Percentiles rank a stretch among this genome's conserved stretches.
Conservation (phyloP, 768 basidiomycete species). For the Aureoboletus auriporus region DNA sequence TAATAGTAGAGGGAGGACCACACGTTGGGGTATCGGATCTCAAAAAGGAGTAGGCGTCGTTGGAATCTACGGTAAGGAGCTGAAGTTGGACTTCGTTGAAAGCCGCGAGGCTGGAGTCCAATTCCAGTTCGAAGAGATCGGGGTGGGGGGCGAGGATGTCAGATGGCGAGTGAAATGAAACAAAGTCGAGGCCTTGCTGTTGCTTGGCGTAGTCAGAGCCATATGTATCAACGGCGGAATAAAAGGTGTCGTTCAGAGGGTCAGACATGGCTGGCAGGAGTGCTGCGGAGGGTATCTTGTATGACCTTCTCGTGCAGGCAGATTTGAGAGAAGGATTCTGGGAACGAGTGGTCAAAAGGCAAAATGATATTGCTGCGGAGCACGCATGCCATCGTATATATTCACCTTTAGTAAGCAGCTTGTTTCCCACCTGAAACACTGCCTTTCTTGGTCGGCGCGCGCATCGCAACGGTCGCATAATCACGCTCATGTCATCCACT, state of each 20-base stretch:
- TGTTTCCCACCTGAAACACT: constrained; percentile 29
- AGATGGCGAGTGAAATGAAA: constrained; percentile 62
- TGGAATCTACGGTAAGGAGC: constrained; percentile 59
- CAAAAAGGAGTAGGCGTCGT: constrained; percentile 61
- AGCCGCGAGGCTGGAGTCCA: constrained; percentile 66
- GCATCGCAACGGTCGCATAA: constrained; percentile 2
- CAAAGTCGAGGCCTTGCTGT: constrained; percentile 54
- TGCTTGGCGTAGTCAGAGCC: constrained; percentile 37
- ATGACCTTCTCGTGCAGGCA: constrained; percentile 8
- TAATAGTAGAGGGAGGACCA: constrained; percentile 75
- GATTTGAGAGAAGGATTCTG: not conserved
- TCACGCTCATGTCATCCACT: constrained; percentile 12
- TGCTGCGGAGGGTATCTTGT: constrained; percentile 24
- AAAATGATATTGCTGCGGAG: constrained; percentile 27
- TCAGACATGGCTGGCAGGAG: constrained; percentile 27
- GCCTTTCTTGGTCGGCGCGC: constrained; percentile 22
- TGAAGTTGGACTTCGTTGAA: constrained; percentile 62
- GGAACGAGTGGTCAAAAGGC: constrained; percentile 2
- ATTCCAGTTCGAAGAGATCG: constrained; percentile 80
- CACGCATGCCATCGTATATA: constrained; percentile 33
- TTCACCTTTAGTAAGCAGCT: constrained; percentile 31
- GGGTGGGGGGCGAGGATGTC: constrained; percentile 76
- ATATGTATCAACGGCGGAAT: constrained; percentile 32
- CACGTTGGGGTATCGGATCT: constrained; percentile 60
- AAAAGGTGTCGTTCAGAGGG: constrained; percentile 29